phyloP scores from a whole-genome alignment of 2,329 filamentous ascomycete genomes.

The Penicillium sp. region DNA sequence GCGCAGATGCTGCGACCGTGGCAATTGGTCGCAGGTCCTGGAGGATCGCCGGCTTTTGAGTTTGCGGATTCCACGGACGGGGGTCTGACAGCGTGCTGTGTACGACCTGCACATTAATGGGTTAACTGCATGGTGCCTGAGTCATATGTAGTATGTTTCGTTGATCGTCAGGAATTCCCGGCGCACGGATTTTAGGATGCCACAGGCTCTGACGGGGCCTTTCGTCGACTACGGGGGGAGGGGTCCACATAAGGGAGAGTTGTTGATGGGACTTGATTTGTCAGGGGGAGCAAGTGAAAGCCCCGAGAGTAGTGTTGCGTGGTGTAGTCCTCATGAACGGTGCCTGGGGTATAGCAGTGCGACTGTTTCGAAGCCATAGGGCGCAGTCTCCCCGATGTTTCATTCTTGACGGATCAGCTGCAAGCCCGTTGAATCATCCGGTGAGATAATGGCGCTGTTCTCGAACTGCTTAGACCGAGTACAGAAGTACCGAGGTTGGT shows the following conservation, averaged over 20 bases:
- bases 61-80: conserved; percentile 20
- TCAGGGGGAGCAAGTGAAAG: background rate
- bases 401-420: conserved; percentile 1
- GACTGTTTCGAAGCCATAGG: background rate
- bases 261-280: background rate
- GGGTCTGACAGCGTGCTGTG: conserved; percentile 1
- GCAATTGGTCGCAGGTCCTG: conserved; percentile 20
- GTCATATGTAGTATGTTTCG: background rate
- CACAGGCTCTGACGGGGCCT: background rate
- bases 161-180: background rate
- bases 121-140: background rate
- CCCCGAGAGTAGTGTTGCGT: background rate
- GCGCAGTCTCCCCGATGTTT: background rate
- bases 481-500: background rate
- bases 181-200: background rate
- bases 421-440: background rate
- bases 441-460: background rate
- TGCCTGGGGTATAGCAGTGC: too few species aligned
- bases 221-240: background rate
- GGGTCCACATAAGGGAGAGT: background rate
- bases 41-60: conserved; percentile 25
- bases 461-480: background rate
- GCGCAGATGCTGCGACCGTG: conserved; percentile 4
- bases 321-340: background rate
- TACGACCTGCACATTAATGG: background rate